phyloP scores from a whole-genome alignment of 202 grass and related monocot species.

The Saccharum hybrid region DNA sequence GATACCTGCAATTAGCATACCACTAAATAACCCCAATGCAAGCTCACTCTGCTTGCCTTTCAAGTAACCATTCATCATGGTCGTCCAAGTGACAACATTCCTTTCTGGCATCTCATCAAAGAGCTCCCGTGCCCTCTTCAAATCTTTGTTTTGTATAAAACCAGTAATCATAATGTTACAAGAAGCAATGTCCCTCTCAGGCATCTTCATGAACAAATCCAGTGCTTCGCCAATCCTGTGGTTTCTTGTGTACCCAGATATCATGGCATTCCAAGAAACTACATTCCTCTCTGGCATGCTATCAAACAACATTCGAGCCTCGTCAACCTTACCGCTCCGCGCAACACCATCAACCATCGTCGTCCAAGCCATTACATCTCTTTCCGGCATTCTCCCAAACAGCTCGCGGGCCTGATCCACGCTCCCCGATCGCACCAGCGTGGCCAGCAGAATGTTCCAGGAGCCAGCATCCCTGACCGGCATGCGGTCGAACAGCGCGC shows the following conservation, averaged over 20 bases:
- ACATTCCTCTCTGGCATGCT: constrained; percentile 75
- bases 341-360: constrained; percentile 62
- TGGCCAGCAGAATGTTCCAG: constrained; percentile 70
- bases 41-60: constrained; percentile 64
- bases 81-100: constrained; percentile 88
- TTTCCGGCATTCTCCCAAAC: constrained; percentile 61
- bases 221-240: constrained; percentile 57
- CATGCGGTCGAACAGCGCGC: constrained; percentile 58
- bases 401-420: constrained; percentile 55
- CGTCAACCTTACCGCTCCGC: constrained; percentile 50
- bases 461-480: constrained; percentile 64
- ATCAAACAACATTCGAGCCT: constrained; percentile 68
- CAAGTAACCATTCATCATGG: constrained; percentile 82
- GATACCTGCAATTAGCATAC: constrained; percentile 61
- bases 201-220: constrained; percentile 62
- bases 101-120: constrained; percentile 61
- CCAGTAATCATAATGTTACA: constrained; percentile 80
- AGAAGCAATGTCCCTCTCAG: constrained; percentile 64
- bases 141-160: constrained; percentile 65
- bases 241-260: constrained; percentile 69
- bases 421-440: constrained; percentile 46
- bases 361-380: constrained; percentile 75
- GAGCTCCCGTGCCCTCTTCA: constrained; percentile 54
- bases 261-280: constrained; percentile 88
- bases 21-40: constrained; percentile 55